Base-by-base conservation (phyloP, 1,139 yeast species). In the Entelexis sorbosivorans region DNA sequence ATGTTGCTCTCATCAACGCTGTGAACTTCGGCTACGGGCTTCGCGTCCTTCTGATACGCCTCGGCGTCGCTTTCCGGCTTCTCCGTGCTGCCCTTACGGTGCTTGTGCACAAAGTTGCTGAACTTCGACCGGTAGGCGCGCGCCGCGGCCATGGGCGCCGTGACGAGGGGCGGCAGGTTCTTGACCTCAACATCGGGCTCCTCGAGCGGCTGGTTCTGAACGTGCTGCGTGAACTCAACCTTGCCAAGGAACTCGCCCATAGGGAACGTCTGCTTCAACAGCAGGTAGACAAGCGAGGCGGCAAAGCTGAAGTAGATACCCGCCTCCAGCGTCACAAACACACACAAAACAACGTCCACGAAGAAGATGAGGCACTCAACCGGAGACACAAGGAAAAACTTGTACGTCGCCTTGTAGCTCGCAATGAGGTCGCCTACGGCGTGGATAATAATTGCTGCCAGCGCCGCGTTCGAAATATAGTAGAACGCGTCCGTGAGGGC, bases 351-450 rank as follows among this genome's bases (percentile, higher is more conserved):
- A 14, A 89, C 86, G 38, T 89, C 88, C 56, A 80, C 76, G 8
- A 88, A 47, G 68, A 87, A 89, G 50, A 88, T 82, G 42, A 80
- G 75, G 61, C 77, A 77, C 66, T 89, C 96, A 17, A 85, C 55
- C 10, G 96, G 96, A 52, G 80, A 72, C 56, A 83, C 75, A 58
- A 73, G 75, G 85, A 87, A 88, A 67, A 87, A 78, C 61, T 74
- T 78, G 76, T 78, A 79, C 13, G 95, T 78, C 3, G 81, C 76
- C 60, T 76, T 75, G 64, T 81, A 87, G 51, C 79, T 74, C 5
- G 95, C 83, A 58, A 88, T 71, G 66, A 89, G 76, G 69, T 88
- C 96, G 45, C 85, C 78, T 24, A 89, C 97, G n/a, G 96, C 96
- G 67, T 89, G 96, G 61, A 89, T 89, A 60, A 89, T 88, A 58